Evolutionary conservation across 495 filamentous ascomycete species (phyloP).

Genomic region (Penicillium mononematosum): DNA sequence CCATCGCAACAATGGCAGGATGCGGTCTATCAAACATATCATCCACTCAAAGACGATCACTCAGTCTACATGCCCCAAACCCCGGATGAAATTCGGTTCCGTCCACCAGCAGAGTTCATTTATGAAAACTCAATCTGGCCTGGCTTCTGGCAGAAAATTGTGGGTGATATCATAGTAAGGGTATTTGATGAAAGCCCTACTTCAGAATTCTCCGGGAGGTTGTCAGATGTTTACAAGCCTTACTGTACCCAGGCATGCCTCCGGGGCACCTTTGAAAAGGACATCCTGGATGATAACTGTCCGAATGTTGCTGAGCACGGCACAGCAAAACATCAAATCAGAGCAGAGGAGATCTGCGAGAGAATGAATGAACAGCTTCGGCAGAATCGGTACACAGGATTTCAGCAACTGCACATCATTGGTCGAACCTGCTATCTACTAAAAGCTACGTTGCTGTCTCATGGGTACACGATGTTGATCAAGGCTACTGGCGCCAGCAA

Average conservation of each 20-base stretch:
- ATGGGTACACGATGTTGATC: conserved; percentile 31
- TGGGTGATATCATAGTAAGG: neutral
- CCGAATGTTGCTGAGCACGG: conserved; percentile 26
- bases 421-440: conserved; percentile 31
- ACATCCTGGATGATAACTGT: conserved; percentile 25
- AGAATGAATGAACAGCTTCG: conserved; percentile 28
- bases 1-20: conserved; percentile 42
- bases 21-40: conserved; percentile 12
- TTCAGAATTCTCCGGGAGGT: conserved; percentile 18
- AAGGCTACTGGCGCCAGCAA: conserved; percentile 21
- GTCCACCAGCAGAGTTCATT: neutral
- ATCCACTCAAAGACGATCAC: neutral
- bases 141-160: neutral
- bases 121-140: neutral
- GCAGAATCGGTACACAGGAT: conserved; percentile 23
- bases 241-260: conserved; percentile 34
- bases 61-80: neutral
- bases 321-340: conserved; percentile 19
- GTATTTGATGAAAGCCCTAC: neutral
- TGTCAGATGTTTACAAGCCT: conserved; percentile 10
- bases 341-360: conserved; percentile 22
- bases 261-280: conserved; percentile 26
- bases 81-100: neutral
- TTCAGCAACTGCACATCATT: conserved; percentile 28
- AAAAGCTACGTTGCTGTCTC: conserved; percentile 30